Base-by-base conservation (phyloP, 2,329 filamentous ascomycete genomes). In the Dothideomycetes sp. region DNA sequence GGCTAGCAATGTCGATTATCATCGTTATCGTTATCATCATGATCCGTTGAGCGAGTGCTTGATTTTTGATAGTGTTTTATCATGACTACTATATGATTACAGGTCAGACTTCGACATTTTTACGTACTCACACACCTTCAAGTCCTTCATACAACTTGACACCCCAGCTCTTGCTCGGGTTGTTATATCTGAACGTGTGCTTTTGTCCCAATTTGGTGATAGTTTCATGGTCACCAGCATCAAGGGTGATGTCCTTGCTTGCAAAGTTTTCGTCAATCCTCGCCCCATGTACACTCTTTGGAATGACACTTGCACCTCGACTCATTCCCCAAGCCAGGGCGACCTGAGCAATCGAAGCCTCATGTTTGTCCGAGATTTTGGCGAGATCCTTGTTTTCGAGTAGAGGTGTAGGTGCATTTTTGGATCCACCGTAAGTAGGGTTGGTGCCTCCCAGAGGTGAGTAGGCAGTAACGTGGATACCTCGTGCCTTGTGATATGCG, bases 391-490 rank as follows among this genome's bases (percentile, higher is more conserved):
- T 45, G 40, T 71, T 67, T 30, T 69, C 50, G 5, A 71, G 47
- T 8, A 72, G 52, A 11, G 49, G 51, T 1, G 23, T 57, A 44
- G 62, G 50, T 9, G 51, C 43, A 4, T 52, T 39, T 17, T 58
- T 33, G 6, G 45, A 49, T 5, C 35, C 36, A 12, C 50, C 40
- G 48, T 73, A 70, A 3, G 55, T 68, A 2, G 70, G 70, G 35
- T 71, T 72, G 10, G 64, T 61, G 42, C 70, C 66, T 24, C 28
- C 35, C 8, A 68, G 48, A 3, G 63, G 64, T 20, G 58, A 69
- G 54, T 74, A 76, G 8, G 69, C 70, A 4, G 69, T 73, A 33
- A 74, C 61, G 42, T 67, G 63, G 41, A 75, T 74, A 15, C 64
- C 65, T 49, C 67, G 66, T 20, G 61, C 51, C 33, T 65, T 61